phyloP scores from a whole-genome alignment of 2,329 filamentous ascomycete species.

The Ophiocordyceps camponoti-saundersi region DNA sequence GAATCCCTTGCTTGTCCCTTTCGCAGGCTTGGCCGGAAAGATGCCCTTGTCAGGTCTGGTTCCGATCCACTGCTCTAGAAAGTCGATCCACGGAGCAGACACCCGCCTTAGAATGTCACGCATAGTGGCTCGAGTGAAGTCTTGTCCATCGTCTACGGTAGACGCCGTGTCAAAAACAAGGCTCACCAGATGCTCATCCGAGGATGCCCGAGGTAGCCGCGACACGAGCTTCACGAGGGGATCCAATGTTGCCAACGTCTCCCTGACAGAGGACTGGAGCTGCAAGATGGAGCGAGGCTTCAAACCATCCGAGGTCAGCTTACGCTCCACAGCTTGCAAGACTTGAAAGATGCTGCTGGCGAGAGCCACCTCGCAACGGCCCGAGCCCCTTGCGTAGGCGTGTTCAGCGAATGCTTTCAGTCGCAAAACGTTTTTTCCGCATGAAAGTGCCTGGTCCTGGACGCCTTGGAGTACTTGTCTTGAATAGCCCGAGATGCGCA shows the following conservation, averaged over 20 bases:
- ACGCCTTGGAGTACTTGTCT: constrained; percentile 28
- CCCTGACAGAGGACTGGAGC: constrained; percentile 31
- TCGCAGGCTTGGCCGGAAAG: constrained; percentile 28
- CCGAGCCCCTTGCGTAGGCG: constrained; percentile 25
- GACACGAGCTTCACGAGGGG: constrained; percentile 34
- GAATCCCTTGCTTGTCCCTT: constrained; percentile 35
- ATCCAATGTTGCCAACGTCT: constrained; percentile 28
- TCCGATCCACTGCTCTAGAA: constrained; percentile 61
- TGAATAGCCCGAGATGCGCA: constrained; percentile 41
- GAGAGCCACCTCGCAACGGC: constrained; percentile 32
- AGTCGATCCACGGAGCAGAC: constrained; percentile 47
- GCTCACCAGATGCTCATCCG: constrained; percentile 47
- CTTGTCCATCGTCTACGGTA: constrained; percentile 44
- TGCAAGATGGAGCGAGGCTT: constrained; percentile 31
- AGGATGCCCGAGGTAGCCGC: constrained; percentile 22
- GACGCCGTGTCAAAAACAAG: constrained; percentile 44
- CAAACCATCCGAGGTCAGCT: constrained; percentile 25
- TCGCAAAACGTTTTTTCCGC: constrained; percentile 27
- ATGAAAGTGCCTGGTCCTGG: constrained; percentile 26
- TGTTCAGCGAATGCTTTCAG: constrained; percentile 28
- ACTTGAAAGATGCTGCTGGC: constrained; percentile 30
- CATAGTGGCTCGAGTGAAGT: constrained; percentile 44
- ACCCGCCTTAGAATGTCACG: constrained; percentile 48
- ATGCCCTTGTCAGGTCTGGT: constrained; percentile 40
- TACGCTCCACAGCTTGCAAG: constrained; percentile 29